Conservation (phyloP, 2,329 filamentous ascomycete genomes). For the Sarocladium oryzae region DNA sequence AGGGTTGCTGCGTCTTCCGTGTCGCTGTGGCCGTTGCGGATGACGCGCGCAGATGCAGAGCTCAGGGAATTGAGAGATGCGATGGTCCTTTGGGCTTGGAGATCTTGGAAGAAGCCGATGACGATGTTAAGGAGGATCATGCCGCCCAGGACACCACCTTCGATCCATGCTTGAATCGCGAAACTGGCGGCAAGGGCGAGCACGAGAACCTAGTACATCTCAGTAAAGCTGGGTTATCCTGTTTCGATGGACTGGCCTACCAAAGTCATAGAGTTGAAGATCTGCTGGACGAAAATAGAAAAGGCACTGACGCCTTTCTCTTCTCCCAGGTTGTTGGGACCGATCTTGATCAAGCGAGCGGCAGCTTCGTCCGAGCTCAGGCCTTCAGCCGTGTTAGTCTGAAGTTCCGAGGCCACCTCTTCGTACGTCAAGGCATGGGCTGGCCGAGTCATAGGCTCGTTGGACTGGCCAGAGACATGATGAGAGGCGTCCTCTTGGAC, state of each 20-base stretch:
- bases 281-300: slow-evolving; percentile 51
- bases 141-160: slow-evolving; percentile 42
- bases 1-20: slow-evolving; percentile 27
- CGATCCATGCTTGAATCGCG: slow-evolving; percentile 44
- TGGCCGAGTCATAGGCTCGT: slow-evolving; percentile 49
- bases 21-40: slow-evolving; percentile 26
- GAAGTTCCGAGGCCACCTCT: slow-evolving; percentile 45
- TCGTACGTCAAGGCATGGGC: slow-evolving; percentile 54
- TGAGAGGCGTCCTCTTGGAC: slow-evolving; percentile 17
- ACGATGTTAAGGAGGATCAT: slow-evolving; percentile 45
- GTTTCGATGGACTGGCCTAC: slow-evolving; percentile 18
- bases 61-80: slow-evolving; percentile 29
- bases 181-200: slow-evolving; percentile 52
- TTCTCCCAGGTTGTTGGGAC: slow-evolving; percentile 50
- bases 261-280: slow-evolving; percentile 53
- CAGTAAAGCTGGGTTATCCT: too few relatives aligned
- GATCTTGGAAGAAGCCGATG: slow-evolving; percentile 37
- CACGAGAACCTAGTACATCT: slow-evolving; percentile 35
- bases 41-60: slow-evolving; percentile 28
- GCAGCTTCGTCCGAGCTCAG: slow-evolving; percentile 45
- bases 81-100: slow-evolving; percentile 33
- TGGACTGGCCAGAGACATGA: slow-evolving; percentile 34
- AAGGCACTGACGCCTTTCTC: slow-evolving; percentile 42
- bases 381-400: slow-evolving; percentile 46
- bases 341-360: slow-evolving; percentile 44